Evolutionary conservation across 208 protist genomes (phyloP), one percentile per base, ranked within the genome.

Genomic region (Trypanosoma congolense): DNA sequence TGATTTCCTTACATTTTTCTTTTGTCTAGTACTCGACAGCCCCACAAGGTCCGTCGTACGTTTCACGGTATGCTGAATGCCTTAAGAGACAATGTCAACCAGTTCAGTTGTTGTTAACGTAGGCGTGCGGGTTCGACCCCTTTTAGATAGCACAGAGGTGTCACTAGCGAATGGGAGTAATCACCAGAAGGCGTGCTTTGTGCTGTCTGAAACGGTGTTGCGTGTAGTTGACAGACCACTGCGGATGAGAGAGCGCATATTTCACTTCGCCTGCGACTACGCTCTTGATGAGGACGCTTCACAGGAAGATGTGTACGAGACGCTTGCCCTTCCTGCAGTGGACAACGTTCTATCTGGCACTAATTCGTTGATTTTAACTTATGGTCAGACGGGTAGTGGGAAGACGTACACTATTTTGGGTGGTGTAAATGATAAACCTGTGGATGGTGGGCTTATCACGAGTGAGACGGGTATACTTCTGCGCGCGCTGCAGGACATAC

Each of bases 361-460:
- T 42, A 92, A 93, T 56, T 80, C 72, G 14, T 84, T 75, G 1
- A 61, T 96, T 1, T 68, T 95, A 18, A 83, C 87, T 9, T 96
- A 96, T 66, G 92, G 93, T 3, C 90, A 97, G 70, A 97, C 90
- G 0, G 89, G 93, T 14, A 84, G 76, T 19, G 95, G 95, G 33
- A 96, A 96, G 69, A 93, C 90, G 33, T 92, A 87, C 68, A 87
- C 78, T 2, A 73, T 93, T 14, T 72, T 96, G 3, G 86, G 87
- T 30, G 76, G 76, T 28, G 73, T 87, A 53, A 73, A 77, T 45
- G 70, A 74, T 31, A 82, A 81, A 56, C 64, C 78, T 4, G 59
- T 85, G 25, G 73, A 77, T 45, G 79, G 90, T 53, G 83, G 87
- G 14, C 58, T 91, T 28, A 67, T 93, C 19, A 88, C 83, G 5